Evolutionary conservation across 352 stramenopile species (phyloP), one percentile per base, ranked within the genome.

Genomic region (Aphanomyces astaci): DNA sequence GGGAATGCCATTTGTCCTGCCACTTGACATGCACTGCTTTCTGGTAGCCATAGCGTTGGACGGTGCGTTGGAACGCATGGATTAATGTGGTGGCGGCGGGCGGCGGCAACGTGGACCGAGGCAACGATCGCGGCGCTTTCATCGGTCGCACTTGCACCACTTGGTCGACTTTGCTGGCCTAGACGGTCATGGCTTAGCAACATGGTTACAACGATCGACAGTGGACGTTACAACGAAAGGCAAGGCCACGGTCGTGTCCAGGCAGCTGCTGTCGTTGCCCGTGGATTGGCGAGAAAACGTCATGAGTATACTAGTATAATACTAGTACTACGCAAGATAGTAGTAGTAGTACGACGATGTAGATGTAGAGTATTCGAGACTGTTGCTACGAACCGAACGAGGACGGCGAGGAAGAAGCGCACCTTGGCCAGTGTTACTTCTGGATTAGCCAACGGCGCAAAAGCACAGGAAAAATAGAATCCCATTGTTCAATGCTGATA

Each of bases 11-110:
- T 45, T 86, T 77, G 75, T 83, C 84, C 66, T 92, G 75, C 45
- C 78, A 73, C 73, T 93, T 92, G 48, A 78, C 74, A 75, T 91
- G 78, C 13, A 94, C 70, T 56, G 77, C 82, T 40, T 85, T 86
- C 51, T 76, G 76, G 31, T 76, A 80, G 22, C 80, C 80, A 66
- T 86, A 82, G 54, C 81, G 81, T 17, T 70, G 68, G 57, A 91
- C 66, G 17, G 78, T 91, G 45, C 76, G 77, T 52, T 88, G 76
- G 70, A 94, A 89, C 19, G 71, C 73, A 60, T 87, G 68, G 24
- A 79, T 64, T 25, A 88, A 72, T 11, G 86, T 90, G 19, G 76
- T 78, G 27, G 84, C 72, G 54, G 72, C 48, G 10, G 45, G 36
- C 10, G 48, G 27, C 48, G 27, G n/a, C 40, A 49, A n/a, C 10